phyloP scores from a whole-genome alignment of 2,329 filamentous ascomycete genomes.

The Cladophialophora chaetospira region DNA sequence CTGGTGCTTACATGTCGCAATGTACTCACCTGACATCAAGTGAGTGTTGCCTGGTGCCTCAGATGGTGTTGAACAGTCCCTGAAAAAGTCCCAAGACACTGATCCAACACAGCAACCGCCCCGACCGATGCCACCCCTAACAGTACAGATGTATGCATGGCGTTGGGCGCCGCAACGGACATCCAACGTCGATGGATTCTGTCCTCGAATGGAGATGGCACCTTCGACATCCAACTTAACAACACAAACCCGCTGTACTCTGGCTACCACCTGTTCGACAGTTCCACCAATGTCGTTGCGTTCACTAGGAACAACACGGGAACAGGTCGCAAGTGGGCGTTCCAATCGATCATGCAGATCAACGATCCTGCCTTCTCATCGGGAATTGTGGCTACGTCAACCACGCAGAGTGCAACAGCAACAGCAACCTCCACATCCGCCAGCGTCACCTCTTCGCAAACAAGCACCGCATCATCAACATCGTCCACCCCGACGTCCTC shows the following conservation, averaged over 20 bases:
- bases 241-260: neutral
- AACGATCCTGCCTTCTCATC: slow-evolving; percentile 1
- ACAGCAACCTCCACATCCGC: neutral
- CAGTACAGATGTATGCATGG: slow-evolving; percentile 2
- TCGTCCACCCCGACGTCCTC: neutral
- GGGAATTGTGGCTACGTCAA: neutral
- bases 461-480: neutral
- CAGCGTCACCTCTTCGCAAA: neutral
- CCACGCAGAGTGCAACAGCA: neutral
- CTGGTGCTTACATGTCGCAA: slow-evolving; percentile 1
- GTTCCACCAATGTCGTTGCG: neutral
- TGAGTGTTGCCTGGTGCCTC: neutral
- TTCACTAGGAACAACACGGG: neutral
- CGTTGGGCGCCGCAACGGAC: neutral
- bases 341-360: neutral
- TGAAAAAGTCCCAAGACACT: neutral
- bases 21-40: neutral
- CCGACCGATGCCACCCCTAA: neutral
- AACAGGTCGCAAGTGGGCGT: neutral
- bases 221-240: slow-evolving; percentile 1
- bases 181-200: slow-evolving; percentile 1
- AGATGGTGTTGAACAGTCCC: too few species aligned
- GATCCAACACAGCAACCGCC: neutral
- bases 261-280: neutral
- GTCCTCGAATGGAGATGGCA: neutral